phyloP scores from a whole-genome alignment of 2,329 filamentous ascomycete species.

The Claviceps sorghi region DNA sequence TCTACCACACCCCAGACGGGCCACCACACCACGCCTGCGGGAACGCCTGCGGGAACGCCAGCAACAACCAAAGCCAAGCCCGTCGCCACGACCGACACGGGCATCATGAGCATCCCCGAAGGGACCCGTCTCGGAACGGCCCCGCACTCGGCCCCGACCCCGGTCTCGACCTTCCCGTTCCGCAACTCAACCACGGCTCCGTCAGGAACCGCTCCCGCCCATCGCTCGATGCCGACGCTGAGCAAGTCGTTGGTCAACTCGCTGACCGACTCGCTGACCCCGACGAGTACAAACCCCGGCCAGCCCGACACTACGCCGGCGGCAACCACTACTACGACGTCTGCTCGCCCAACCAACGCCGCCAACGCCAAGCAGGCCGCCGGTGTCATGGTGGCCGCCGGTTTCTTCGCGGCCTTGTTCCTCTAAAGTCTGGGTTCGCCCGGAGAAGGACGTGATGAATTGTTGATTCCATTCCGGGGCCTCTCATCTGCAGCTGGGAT shows the following conservation, averaged over 20 bases:
- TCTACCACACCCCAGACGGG: constrained; percentile 6
- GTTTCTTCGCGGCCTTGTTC: too few relatives aligned
- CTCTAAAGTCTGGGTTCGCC: too few relatives aligned
- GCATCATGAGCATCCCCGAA: constrained; percentile 8
- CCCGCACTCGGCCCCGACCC: neutral
- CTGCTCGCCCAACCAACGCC: too few relatives aligned
- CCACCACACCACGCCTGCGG: neutral
- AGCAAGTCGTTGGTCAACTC: too few relatives aligned
- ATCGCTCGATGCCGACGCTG: neutral
- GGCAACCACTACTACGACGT: neutral
- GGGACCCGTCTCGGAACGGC: constrained; percentile 54
- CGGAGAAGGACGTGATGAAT: too few relatives aligned
- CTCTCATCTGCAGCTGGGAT: too few relatives aligned
- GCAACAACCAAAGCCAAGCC: neutral
- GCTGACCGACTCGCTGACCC: too few relatives aligned
- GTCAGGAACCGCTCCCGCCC: neutral
- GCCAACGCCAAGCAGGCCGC: too few relatives aligned
- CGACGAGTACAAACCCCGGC: too few relatives aligned
- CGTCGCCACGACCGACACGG: neutral
- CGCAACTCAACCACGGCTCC: constrained; percentile 1
- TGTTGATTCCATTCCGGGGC: too few relatives aligned
- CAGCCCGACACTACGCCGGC: constrained; percentile 1
- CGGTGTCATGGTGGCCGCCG: too few relatives aligned
- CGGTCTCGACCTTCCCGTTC: neutral
- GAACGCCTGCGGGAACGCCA: neutral